Base-by-base conservation (phyloP, 2,329 filamentous ascomycete species). In the Penicillium digitatum region DNA sequence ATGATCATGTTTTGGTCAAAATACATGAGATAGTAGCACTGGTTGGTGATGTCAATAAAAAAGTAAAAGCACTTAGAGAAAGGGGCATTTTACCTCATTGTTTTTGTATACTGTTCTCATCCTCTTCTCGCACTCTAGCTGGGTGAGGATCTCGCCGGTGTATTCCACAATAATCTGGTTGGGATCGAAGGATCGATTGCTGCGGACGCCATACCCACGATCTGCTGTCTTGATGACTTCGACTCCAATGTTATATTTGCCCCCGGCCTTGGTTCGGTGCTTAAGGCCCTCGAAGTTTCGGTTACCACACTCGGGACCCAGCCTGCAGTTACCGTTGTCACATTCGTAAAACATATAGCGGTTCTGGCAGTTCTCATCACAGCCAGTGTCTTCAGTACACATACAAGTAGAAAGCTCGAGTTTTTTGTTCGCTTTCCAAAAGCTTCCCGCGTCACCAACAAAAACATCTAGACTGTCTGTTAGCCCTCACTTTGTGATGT, bases 1-100 rank as follows among this genome's bases (percentile, higher is more conserved):
- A 99, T 95, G 66, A 97, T 95, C 86, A 97, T 94, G 73, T 95
- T 94, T 73, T 96, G 91, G 69, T 97, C 92, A 70, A 97, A 96
- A 53, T 90, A 91, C 94, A 99, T 99, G 47, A 99, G 80, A 73
- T 99, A 99, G 74, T 96, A 97, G 74, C 91, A 96, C 89, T 96
- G 66, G 39, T 27, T 29, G 49, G 27, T 38, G 20, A 12, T 32
- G 48, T 67, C 52, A 62, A 37, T 60, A 52, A 46, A 43, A 43
- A 7, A 32, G 6, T 11, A 39, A 54, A 54, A 47, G 14, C 18
- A 49, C 18, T 8, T 31, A 9, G 3, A 37, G 11, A 18, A 9
- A 29, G 29, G 32, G 9, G 16, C 27, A 72, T 84, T 84, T 72
- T 72, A 95, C 91, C 76, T 94, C 87, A 66, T 96, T 95, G 70